These are phyloP conservation scores for Colletotrichum sp. DNA, from an alignment of 2,329 filamentous ascomycete species.

Conservation along the genomic window DNA sequence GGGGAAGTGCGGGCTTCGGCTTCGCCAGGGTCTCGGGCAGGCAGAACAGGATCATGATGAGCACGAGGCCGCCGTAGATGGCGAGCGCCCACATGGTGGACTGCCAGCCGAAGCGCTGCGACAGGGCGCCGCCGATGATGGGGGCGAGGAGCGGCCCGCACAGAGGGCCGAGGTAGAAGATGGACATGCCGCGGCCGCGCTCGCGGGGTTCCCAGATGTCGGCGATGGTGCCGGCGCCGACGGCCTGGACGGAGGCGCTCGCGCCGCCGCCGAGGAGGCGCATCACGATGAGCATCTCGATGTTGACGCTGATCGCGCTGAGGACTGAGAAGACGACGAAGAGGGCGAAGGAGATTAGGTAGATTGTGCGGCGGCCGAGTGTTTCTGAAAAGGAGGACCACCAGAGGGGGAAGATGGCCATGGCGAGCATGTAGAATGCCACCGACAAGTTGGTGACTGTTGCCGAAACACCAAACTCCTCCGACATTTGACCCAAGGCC, in stretches of 20 bases:
- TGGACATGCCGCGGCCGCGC: conserved; percentile 79
- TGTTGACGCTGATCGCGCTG: conserved; percentile 71
- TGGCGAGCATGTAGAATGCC: conserved; percentile 80
- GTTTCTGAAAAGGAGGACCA: conserved; percentile 84
- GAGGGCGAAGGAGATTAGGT: conserved; percentile 74
- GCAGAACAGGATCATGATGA: conserved; percentile 62
- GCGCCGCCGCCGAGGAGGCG: conserved; percentile 77
- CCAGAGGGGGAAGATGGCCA: conserved; percentile 87
- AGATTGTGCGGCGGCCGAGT: conserved; percentile 77
- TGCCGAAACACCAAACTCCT: conserved; percentile 64
- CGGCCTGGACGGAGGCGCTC: conserved; percentile 80
- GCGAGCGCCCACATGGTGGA: conserved; percentile 80
- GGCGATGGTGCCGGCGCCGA: conserved; percentile 83
- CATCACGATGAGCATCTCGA: conserved; percentile 80
- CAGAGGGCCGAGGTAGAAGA: conserved; percentile 82
- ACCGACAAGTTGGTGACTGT: conserved; percentile 78
- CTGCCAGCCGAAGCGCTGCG: conserved; percentile 74
- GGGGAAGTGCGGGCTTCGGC: conserved; percentile 24
- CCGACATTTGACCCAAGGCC: conserved; percentile 67
- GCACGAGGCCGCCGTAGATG: conserved; percentile 68
- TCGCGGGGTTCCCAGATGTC: conserved; percentile 80
- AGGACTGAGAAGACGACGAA: conserved; percentile 75
- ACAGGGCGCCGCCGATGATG: conserved; percentile 77
- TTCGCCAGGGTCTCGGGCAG: conserved; percentile 69
- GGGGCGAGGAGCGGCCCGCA: conserved; percentile 74